Conservation (phyloP, 2,329 filamentous ascomycete genomes). For the Fusarium pseudoanthophilum region DNA sequence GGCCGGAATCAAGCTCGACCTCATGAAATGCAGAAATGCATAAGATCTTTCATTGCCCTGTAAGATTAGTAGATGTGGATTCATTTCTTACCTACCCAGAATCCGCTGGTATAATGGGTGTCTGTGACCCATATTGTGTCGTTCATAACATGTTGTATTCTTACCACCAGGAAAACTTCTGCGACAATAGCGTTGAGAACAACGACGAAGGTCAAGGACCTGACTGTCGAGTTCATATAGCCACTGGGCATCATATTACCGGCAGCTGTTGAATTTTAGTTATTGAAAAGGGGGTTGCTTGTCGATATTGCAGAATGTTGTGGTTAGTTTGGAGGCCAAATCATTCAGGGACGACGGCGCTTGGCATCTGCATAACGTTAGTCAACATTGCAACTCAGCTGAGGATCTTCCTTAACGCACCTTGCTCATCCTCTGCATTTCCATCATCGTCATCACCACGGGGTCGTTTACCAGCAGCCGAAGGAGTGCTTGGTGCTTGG, state of each 20-base stretch:
- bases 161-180: constrained; percentile 39
- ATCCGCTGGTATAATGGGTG: neutral
- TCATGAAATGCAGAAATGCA: neutral
- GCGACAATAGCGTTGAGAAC: constrained; percentile 3
- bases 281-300: constrained; percentile 7
- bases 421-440: constrained; percentile 50
- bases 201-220: neutral
- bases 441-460: constrained; percentile 44
- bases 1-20: neutral
- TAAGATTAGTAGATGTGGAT: constrained; percentile 29
- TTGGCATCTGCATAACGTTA: constrained; percentile 59
- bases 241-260: constrained; percentile 4
- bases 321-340: constrained; percentile 31
- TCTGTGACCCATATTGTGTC: constrained; percentile 2
- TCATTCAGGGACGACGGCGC: constrained; percentile 58
- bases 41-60: constrained; percentile 27
- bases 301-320: constrained; percentile 13
- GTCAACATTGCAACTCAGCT: constrained; percentile 15
- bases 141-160: constrained; percentile 22
- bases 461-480: constrained; percentile 44
- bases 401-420: constrained; percentile 27
- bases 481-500: constrained; percentile 30
- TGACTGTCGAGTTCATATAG: neutral
- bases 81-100: constrained; percentile 30
- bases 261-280: constrained; percentile 20